Evolutionary conservation across 2,329 filamentous ascomycete genomes (phyloP), one percentile per base, ranked within the genome.

Genomic region (Hymenoscyphus albidus): DNA sequence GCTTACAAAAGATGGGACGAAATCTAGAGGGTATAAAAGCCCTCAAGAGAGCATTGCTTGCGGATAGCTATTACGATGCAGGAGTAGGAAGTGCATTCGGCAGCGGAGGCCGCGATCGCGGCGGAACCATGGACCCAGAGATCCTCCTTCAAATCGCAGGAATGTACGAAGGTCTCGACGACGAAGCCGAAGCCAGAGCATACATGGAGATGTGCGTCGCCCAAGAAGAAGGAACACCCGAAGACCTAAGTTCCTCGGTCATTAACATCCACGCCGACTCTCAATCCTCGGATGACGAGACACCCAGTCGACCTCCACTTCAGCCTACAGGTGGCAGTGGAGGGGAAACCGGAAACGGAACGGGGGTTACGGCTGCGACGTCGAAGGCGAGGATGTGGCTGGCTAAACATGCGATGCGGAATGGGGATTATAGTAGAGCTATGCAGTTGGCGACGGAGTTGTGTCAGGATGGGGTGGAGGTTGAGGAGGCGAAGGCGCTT

Each of bases 161-260:
- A 27, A 89, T 98, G 78, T 96, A 97, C 75, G 93, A 98, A 76
- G 84, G 88, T 58, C 81, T 96, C 0, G 86, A 86, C 12, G 88
- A 95, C 58, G 85, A 88, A 70, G 88, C 89, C 1, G 91, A 97
- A 74, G 91, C 93, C 5, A 91, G 91, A 39, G 87, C 89, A 0
- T 99, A 97, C 77, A 98, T 99, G 95, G 94, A 98, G 77, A 85
- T 98, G 65, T 96, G 92, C 48, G 83, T 99, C 16, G 91, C 93
- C 16, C 95, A 98, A 74, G 95, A 99, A 76, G 91, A 93, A 57
- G 93, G 93, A 0, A 83, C 78, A 0, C 78, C 75, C 2, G 79
- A 74, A 69, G 79, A 18, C 78, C 75, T 54, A 75, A 74, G 60
- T 75, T 76, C 58, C 69, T 75, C 62, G 72, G 72, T 65, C 5